Evolutionary conservation across 352 stramenopile species (phyloP).

Genomic region (Phytophthora citrophthora): DNA sequence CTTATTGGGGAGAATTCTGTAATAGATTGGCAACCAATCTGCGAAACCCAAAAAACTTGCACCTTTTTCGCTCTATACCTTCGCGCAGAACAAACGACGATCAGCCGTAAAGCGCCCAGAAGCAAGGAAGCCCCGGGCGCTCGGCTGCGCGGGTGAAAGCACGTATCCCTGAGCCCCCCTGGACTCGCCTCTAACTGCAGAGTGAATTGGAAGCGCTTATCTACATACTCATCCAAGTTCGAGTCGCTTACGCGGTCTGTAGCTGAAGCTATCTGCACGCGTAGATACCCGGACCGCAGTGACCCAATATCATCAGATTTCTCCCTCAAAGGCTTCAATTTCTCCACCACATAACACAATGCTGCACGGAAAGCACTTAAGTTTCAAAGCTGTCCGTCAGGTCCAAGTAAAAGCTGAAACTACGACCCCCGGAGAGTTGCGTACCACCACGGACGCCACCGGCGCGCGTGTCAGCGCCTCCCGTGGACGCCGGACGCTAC

Average conservation of each 20-base stretch:
- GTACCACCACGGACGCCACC: conserved; percentile 69
- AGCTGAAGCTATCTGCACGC: conserved; percentile 13
- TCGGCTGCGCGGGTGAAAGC: conserved; percentile 21
- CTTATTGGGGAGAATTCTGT: not conserved
- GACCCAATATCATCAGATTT: not conserved
- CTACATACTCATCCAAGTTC: conserved; percentile 1
- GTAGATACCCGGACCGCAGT: conserved; percentile 9
- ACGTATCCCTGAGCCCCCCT: conserved; percentile 16
- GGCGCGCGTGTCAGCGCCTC: conserved; percentile 67
- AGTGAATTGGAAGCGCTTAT: conserved; percentile 5
- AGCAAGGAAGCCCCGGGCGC: conserved; percentile 16
- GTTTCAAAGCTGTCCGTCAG: conserved; percentile 79
- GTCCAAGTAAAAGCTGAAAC: conserved; percentile 90
- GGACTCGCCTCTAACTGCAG: not conserved
- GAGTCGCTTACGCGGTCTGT: not conserved
- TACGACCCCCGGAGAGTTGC: conserved; percentile 79
- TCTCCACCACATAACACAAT: conserved; percentile 31
- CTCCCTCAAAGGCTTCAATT: not conserved
- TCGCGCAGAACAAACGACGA: conserved; percentile 47
- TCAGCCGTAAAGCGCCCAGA: conserved; percentile 15
- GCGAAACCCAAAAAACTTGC: not conserved
- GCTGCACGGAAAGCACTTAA: conserved; percentile 82
- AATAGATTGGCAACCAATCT: conserved; percentile 13
- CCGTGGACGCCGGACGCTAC: conserved; percentile 69
- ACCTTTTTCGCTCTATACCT: conserved; percentile 17